A percentile compares a stretch with the other conserved stretches of the same genome.
phyloP scores from a whole-genome alignment of 345 rosid species.

The Moringa oleifera region DNA sequence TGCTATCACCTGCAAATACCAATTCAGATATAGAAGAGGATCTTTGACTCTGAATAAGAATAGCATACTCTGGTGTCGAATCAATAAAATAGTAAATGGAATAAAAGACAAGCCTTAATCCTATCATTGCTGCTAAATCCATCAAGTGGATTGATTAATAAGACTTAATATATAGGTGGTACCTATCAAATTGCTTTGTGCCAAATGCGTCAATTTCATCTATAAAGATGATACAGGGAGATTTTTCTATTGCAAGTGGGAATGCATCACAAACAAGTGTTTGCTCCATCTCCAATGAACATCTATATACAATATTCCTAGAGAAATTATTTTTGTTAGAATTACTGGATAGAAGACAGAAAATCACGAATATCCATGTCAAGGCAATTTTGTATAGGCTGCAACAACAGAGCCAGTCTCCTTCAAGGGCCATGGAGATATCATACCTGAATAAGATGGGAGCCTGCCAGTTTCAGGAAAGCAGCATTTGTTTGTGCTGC shows the following conservation, averaged over 20 bases:
- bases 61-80: too few relatives aligned
- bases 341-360: neutral
- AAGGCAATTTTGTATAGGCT: too few relatives aligned
- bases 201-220: constrained; percentile 99
- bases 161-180: constrained; percentile 11
- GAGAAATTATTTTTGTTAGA: neutral
- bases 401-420: too few relatives aligned
- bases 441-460: constrained; percentile 94
- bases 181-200: constrained; percentile 98
- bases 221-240: constrained; percentile 97
- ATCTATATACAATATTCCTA: constrained; percentile 51
- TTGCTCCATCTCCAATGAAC: constrained; percentile 99
- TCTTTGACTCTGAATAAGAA: too few relatives aligned
- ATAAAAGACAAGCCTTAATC: constrained; percentile 80
- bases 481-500: constrained; percentile 99
- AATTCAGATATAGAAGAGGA: too few relatives aligned
- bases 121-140: constrained; percentile 98
- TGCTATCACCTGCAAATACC: constrained; percentile 73
- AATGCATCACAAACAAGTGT: constrained; percentile 99
- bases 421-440: constrained; percentile 6
- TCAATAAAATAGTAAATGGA: too few relatives aligned
- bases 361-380: neutral
- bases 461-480: constrained; percentile 93
- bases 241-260: constrained; percentile 97
- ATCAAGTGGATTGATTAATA: constrained; percentile 91